Evolutionary conservation across 73 alveolate genomes (phyloP).

Genomic region (Paramecium bursaria): DNA sequence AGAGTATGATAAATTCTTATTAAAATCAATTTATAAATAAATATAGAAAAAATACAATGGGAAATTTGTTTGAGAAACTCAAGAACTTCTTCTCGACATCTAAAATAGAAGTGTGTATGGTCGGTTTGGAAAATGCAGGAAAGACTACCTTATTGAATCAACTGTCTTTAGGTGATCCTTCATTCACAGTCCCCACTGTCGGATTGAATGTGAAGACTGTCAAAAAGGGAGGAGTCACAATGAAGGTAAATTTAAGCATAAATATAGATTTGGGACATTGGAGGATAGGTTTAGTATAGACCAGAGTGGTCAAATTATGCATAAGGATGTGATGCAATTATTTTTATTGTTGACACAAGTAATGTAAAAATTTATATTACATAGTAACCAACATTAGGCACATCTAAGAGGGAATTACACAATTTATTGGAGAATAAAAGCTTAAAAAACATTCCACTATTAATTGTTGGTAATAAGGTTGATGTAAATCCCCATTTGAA

Average conservation of each 20-base stretch:
- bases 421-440: slow-evolving; percentile 82
- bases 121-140: slow-evolving; percentile 92
- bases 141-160: slow-evolving; percentile 86
- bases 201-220: slow-evolving; percentile 88
- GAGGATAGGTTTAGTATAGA: slow-evolving; percentile 92
- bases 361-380: slow-evolving; percentile 64
- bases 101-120: slow-evolving; percentile 85
- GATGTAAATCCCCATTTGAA: slow-evolving; percentile 91
- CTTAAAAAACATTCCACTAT: slow-evolving; percentile 80
- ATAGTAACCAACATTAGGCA: slow-evolving; percentile 78
- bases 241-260: slow-evolving; percentile 66
- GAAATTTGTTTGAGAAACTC: slow-evolving; percentile 79
- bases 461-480: slow-evolving; percentile 84
- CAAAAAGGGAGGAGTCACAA: slow-evolving; percentile 83
- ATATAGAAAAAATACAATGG: slow-evolving; percentile 69
- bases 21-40: background rate
- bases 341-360: slow-evolving; percentile 87
- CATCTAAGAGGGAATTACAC: slow-evolving; percentile 85
- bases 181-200: slow-evolving; percentile 89
- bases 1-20: too few species aligned
- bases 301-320: slow-evolving; percentile 94
- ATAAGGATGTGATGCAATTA: slow-evolving; percentile 79
- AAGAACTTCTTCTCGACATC: slow-evolving; percentile 75
- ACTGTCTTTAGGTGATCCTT: slow-evolving; percentile 80
- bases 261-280: slow-evolving; percentile 85